phyloP scores from a whole-genome alignment of 805 yeast genomes.

The Kuraishia floccosa region DNA sequence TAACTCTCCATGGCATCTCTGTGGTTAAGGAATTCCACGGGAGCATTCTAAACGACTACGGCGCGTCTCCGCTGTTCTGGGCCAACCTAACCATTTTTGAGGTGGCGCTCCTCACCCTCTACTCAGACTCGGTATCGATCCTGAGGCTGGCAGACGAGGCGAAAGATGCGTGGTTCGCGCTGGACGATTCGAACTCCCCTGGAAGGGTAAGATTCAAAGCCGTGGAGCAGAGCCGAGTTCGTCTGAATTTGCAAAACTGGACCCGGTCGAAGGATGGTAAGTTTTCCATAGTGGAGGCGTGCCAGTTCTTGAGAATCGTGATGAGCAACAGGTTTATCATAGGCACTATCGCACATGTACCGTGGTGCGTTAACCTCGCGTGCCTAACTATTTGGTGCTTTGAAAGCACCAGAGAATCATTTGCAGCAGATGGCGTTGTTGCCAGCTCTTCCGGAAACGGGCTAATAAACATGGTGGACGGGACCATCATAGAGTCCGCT shows the following conservation, averaged over 20 bases:
- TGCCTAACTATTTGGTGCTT: conserved; percentile 8
- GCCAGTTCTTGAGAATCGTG: conserved; percentile 15
- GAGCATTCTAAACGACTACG: conserved; percentile 17
- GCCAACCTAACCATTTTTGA: conserved; percentile 16
- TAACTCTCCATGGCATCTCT: not conserved
- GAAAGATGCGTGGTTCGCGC: not conserved
- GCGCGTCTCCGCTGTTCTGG: conserved; percentile 22
- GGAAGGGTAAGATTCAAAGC: too few species aligned
- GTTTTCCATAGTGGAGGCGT: conserved; percentile 13
- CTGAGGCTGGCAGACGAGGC: conserved; percentile 6
- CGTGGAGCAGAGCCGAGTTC: not conserved
- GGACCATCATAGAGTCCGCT: conserved; percentile 3
- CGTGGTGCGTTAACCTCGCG: conserved; percentile 6
- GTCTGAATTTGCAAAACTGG: conserved; percentile 5
- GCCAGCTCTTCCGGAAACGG: too few species aligned
- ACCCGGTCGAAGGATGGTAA: conserved; percentile 3
- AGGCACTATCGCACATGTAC: conserved; percentile 13
- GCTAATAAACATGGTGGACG: conserved; percentile 1
- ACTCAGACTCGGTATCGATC: conserved; percentile 13
- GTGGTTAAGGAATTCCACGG: not conserved
- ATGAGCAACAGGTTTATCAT: conserved; percentile 11
- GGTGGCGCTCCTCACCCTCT: conserved; percentile 14
- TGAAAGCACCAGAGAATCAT: conserved; percentile 8
- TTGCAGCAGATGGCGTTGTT: not conserved
- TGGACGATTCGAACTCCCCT: not conserved